These are phyloP conservation scores for Pythium myriotylum DNA, from an alignment of 352 stramenopile genomes.

Conservation along the genomic window DNA sequence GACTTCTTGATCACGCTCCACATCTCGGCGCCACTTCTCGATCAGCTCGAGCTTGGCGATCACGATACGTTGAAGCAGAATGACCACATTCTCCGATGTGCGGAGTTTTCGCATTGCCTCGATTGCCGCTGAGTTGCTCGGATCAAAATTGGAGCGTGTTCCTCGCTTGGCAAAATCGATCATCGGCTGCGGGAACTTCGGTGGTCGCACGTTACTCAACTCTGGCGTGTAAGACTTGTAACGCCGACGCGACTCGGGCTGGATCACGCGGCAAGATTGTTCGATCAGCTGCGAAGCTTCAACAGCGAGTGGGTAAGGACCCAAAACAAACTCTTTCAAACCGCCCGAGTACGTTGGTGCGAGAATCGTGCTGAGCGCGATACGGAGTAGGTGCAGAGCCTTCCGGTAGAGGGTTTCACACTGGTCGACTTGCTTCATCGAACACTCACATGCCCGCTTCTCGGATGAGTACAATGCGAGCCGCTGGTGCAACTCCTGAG, in stretches of 20 bases:
- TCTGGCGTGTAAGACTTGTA: slow-evolving; percentile 68
- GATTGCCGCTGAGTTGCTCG: slow-evolving; percentile 49
- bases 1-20: slow-evolving; percentile 61
- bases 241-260: slow-evolving; percentile 73
- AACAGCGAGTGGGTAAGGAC: slow-evolving; percentile 71
- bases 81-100: slow-evolving; percentile 76
- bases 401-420: slow-evolving; percentile 75
- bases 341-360: slow-evolving; percentile 69
- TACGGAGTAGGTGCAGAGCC: slow-evolving; percentile 69
- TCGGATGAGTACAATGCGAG: slow-evolving; percentile 77
- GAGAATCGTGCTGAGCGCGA: slow-evolving; percentile 71
- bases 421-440: slow-evolving; percentile 77
- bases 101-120: slow-evolving; percentile 82
- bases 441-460: slow-evolving; percentile 75
- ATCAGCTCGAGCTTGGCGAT: slow-evolving; percentile 84
- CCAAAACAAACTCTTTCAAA: slow-evolving; percentile 76
- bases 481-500: slow-evolving; percentile 69
- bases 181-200: slow-evolving; percentile 54
- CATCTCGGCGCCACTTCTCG: slow-evolving; percentile 71
- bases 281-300: slow-evolving; percentile 80
- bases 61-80: slow-evolving; percentile 81
- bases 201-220: slow-evolving; percentile 41
- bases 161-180: slow-evolving; percentile 50
- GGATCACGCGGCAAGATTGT: slow-evolving; percentile 64
- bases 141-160: slow-evolving; percentile 36